These are phyloP conservation scores for Erythrobasidium hasegawianum DNA, from an alignment of 1,284 basidiomycete genomes.

Conservation along the genomic window DNA sequence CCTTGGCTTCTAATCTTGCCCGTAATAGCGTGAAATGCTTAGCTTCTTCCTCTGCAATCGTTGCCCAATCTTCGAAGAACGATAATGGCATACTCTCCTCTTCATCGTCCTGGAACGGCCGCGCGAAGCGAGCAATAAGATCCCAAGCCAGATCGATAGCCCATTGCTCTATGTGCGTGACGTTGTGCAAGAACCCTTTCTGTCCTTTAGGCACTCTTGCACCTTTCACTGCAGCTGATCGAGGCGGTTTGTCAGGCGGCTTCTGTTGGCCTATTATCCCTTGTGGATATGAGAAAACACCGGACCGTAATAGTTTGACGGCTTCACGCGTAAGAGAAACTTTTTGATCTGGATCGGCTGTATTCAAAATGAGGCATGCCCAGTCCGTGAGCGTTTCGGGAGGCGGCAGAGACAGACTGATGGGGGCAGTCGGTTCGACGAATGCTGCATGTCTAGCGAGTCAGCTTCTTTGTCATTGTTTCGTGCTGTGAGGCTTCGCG, in stretches of 20 bases:
- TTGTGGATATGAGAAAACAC: slow-evolving; percentile 53
- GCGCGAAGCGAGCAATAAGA: slow-evolving; percentile 33
- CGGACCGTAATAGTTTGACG: slow-evolving; percentile 65
- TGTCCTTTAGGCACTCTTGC: slow-evolving; percentile 63
- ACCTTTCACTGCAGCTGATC: slow-evolving; percentile 57
- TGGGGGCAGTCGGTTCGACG: slow-evolving; percentile 61
- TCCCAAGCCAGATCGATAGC: slow-evolving; percentile 55
- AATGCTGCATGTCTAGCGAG: slow-evolving; percentile 57
- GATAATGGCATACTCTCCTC: slow-evolving; percentile 42
- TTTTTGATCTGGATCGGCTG: slow-evolving; percentile 49
- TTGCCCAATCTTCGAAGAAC: slow-evolving; percentile 49
- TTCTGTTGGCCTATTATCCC: slow-evolving; percentile 61
- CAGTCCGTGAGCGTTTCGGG: slow-evolving; percentile 49
- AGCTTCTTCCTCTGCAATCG: slow-evolving; percentile 73
- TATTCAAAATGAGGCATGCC: slow-evolving; percentile 50
- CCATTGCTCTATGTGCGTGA: slow-evolving; percentile 90
- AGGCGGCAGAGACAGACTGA: slow-evolving; percentile 23
- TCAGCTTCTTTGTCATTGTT: neutral
- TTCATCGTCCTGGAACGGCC: slow-evolving; percentile 30
- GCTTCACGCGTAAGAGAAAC: slow-evolving; percentile 51
- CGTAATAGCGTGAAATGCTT: slow-evolving; percentile 59
- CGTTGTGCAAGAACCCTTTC: slow-evolving; percentile 63
- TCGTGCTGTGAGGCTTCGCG: neutral
- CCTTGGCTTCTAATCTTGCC: slow-evolving; percentile 55
- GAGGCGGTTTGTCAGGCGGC: slow-evolving; percentile 67